phyloP scores from a whole-genome alignment of 192 early-diverging fungal species.

The Umbelopsis vinacea region DNA sequence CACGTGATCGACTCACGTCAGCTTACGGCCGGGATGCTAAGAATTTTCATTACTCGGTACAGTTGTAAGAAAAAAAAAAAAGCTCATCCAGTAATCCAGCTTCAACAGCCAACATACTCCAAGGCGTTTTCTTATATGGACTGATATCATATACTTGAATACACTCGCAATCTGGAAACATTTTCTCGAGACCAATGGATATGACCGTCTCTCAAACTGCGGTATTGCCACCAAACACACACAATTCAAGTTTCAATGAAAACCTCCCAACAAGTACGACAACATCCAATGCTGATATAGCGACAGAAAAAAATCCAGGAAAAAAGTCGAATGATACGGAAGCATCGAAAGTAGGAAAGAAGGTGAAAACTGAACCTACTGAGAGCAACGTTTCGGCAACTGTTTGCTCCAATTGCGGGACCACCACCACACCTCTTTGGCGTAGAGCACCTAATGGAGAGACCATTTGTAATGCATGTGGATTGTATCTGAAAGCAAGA shows the following conservation, averaged over 20 bases:
- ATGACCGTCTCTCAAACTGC: slow-evolving; percentile 21
- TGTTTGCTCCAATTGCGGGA: slow-evolving; percentile 85
- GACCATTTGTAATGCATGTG: slow-evolving; percentile 97
- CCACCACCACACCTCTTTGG: slow-evolving; percentile 93
- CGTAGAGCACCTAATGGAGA: slow-evolving; percentile 83
- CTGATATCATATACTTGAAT: not conserved
- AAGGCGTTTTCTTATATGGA: not conserved
- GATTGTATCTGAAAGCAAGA: slow-evolving; percentile 59
- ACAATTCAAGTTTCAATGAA: slow-evolving; percentile 3
- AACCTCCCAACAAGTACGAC: not conserved
- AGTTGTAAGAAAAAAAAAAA: not conserved
- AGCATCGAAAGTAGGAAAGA: not conserved
- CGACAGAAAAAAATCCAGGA: not conserved
- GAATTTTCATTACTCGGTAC: not conserved
- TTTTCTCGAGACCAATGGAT: slow-evolving; percentile 8
- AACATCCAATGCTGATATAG: not conserved
- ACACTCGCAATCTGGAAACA: not conserved
- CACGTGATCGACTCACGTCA: not conserved
- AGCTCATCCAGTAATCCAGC: not conserved
- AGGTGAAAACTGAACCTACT: not conserved
- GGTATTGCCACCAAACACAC: slow-evolving; percentile 16
- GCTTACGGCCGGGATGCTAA: not conserved
- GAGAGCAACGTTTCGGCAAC: slow-evolving; percentile 48
- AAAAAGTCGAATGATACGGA: not conserved
- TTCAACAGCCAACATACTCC: not conserved